Base-by-base conservation (phyloP, 176 grass and related monocot genomes). In the Avena insularis region DNA sequence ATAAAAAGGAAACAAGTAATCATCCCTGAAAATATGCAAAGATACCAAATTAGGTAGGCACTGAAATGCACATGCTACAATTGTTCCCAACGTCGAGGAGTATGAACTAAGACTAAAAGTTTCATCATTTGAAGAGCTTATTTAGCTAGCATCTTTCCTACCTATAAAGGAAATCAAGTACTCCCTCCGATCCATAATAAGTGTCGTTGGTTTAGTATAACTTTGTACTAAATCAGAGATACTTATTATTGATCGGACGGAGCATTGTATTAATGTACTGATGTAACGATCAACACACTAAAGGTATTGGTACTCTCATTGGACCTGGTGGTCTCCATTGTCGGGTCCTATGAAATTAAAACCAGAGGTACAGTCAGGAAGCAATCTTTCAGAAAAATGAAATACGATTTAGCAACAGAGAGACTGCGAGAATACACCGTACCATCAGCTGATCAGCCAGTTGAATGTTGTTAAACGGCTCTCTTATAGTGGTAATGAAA, bases 381-480 rank as follows among this genome's bases (percentile, higher is more conserved):
- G 17, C 1, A 14, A 15, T 36, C 27, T 58, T 33, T 23, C 67
- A 66, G 17, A 89, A 35, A 31, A 35, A 13, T 68, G 61, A 62
- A 82, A 86, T 7, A 23, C 45, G 11, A 40, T 75, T 31, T 36
- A 4, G 40, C 25, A 70, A 43, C 31, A 40, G 33, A 55, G 36
- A 49, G 5, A 20, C 29, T 29, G 29, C 1, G 29, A 29, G 59
- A 36, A 55, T 19, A 13, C 45, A 19, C 35, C 9, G 1, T 60
- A 90, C 88, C 78, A 86, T 90, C 50, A 86, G 62, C 71, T 94
- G 90, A 19, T 92, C 90, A 61, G 86, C 46, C 6, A 93, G 81
- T 71, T 89, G 92, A 43, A 94, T 97, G 72, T 92, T 97, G 83
- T 97, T 90, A 58, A 97, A 77, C 16, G 94, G 86, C 62, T 97